Evolutionary conservation across 805 yeast genomes (phyloP).

Genomic region (Cyberlindnera mycetangii): DNA sequence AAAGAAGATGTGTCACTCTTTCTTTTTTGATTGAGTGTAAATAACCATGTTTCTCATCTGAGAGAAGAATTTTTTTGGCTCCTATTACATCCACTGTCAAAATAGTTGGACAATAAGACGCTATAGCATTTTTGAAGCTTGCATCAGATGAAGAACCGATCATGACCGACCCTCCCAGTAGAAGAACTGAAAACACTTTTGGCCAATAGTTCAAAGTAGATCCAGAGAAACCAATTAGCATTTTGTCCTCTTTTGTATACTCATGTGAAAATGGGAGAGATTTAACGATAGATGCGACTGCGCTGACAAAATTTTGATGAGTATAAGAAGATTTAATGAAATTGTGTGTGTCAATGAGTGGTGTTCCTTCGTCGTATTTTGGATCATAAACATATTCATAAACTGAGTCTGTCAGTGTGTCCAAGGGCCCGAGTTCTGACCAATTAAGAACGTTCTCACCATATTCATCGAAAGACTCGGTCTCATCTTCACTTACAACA

Average conservation of each 20-base stretch:
- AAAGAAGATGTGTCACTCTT: slow-evolving; percentile 24
- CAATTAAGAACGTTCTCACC: slow-evolving; percentile 25
- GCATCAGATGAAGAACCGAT: slow-evolving; percentile 26
- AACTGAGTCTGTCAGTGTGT: slow-evolving; percentile 7
- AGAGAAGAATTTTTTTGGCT: slow-evolving; percentile 12
- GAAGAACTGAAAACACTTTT: slow-evolving; percentile 31
- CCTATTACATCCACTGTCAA: slow-evolving; percentile 5
- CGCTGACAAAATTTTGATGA: slow-evolving; percentile 51
- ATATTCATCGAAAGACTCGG: slow-evolving; percentile 2
- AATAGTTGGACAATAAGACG: slow-evolving; percentile 15
- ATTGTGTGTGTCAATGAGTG: slow-evolving; percentile 35
- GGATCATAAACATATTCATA: slow-evolving; percentile 30
- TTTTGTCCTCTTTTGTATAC: slow-evolving; percentile 29
- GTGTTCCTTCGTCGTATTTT: slow-evolving; percentile 27
- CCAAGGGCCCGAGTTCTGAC: slow-evolving; percentile 23
- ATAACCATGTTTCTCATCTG: not conserved
- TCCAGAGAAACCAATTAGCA: slow-evolving; percentile 30
- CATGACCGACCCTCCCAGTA: slow-evolving; percentile 34
- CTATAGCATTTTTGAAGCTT: slow-evolving; percentile 6
- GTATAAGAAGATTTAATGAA: slow-evolving; percentile 37
- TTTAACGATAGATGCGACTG: slow-evolving; percentile 47
- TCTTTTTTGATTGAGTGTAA: slow-evolving; percentile 18
- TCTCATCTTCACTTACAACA: slow-evolving; percentile 28
- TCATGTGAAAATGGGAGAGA: slow-evolving; percentile 37
- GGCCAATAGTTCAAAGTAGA: slow-evolving; percentile 43